phyloP scores from a whole-genome alignment of 305 asterid genomes.

The Ruellia speciosa region DNA sequence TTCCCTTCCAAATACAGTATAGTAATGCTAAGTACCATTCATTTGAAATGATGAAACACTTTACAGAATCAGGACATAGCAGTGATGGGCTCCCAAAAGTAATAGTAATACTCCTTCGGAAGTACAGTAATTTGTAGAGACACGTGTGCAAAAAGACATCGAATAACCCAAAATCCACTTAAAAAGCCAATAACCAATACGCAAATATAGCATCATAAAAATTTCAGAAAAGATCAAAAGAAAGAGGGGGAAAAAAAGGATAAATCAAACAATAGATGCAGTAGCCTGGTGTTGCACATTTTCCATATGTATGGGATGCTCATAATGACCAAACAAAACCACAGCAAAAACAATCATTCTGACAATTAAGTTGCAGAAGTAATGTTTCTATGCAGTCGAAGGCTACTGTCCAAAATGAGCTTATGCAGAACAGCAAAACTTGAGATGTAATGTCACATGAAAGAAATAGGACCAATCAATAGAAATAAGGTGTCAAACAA shows the following conservation, averaged over 20 bases:
- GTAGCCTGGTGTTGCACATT: neutral
- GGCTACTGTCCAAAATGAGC: constrained; percentile 2
- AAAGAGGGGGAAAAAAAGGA: no score
- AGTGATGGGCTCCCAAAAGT: neutral
- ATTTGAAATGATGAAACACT: neutral
- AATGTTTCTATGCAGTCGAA: neutral
- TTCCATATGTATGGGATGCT: neutral
- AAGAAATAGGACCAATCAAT: constrained; percentile 9
- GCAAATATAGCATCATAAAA: neutral
- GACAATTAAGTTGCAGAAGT: neutral
- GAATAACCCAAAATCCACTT: neutral
- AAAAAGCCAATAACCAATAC: neutral
- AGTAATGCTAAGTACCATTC: no score
- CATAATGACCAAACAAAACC: neutral
- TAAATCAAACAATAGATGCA: neutral
- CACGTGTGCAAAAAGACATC: neutral
- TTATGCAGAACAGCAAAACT: constrained; percentile 2
- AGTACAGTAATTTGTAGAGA: neutral
- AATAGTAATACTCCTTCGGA: neutral
- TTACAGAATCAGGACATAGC: constrained; percentile 8
- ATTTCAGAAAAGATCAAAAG: neutral
- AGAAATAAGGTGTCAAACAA: constrained; percentile 12
- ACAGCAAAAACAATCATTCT: neutral
- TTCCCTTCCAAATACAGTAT: constrained; percentile 3
- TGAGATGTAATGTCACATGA: neutral